phyloP scores from a whole-genome alignment of 257 asterid genomes.

The Paraleonurus japonicus region DNA sequence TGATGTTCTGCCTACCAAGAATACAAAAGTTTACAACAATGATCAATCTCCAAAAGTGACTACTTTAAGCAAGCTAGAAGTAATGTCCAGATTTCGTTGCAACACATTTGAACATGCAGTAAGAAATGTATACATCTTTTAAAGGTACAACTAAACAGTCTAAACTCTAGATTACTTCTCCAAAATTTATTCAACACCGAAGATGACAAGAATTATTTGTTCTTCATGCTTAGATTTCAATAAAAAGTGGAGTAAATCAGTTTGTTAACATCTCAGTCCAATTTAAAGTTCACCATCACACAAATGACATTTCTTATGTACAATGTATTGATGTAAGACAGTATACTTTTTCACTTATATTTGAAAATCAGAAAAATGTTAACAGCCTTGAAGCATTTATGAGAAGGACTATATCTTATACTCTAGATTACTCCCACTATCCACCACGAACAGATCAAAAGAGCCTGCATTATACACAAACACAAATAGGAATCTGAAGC shows the following conservation, averaged over 20 bases:
- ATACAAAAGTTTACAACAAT: neutral
- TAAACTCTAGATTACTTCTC: neutral
- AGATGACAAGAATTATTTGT: neutral
- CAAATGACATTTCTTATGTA: neutral
- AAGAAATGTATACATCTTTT: neutral
- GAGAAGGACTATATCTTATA: no score
- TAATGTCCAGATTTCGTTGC: neutral
- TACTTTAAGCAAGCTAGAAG: neutral
- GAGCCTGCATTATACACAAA: neutral
- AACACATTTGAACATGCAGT: neutral
- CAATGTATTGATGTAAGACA: neutral
- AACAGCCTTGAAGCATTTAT: no score
- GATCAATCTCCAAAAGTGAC: neutral
- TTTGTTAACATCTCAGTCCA: neutral
- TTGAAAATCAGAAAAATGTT: neutral
- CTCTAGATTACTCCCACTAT: no score
- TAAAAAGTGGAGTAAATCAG: neutral
- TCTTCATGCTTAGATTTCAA: neutral
- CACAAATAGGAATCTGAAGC: conserved; percentile 6
- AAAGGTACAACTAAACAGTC: neutral
- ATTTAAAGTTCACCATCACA: neutral
- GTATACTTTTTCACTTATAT: neutral
- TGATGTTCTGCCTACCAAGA: conserved; percentile 63
- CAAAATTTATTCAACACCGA: neutral
- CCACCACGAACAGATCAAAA: neutral